These are phyloP conservation scores for Canavalia ensiformis DNA, from an alignment of 306 rosid genomes.

Conservation along the genomic window DNA sequence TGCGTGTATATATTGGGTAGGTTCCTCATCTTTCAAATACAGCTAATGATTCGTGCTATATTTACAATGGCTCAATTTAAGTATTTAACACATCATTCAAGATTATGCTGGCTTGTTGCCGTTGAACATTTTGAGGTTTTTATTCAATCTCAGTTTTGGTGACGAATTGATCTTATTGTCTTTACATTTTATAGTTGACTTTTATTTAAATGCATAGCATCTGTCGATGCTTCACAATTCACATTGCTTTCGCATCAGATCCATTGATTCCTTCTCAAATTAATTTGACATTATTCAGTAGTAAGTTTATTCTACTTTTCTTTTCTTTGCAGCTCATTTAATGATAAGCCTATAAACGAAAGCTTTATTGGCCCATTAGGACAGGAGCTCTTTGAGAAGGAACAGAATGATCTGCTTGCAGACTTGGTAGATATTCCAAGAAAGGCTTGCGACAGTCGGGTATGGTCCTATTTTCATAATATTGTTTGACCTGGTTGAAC, in stretches of 20 bases:
- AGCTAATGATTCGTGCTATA: constrained; percentile 6
- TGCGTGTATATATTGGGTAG: constrained; percentile 92
- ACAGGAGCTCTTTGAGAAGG: constrained; percentile 81
- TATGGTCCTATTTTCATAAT: constrained; percentile 49
- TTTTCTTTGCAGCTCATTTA: constrained; percentile 71
- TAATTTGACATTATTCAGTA: constrained; percentile 31
- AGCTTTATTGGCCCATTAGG: constrained; percentile 77
- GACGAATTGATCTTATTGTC: constrained; percentile 1
- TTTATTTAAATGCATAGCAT: constrained; percentile 19
- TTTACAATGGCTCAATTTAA: constrained; percentile 14
- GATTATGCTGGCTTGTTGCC: neutral
- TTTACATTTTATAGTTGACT: constrained; percentile 1
- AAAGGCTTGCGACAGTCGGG: constrained; percentile 94
- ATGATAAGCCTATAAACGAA: constrained; percentile 81
- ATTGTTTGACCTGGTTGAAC: neutral
- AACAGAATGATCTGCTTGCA: constrained; percentile 84
- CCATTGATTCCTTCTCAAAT: neutral
- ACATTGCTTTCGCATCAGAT: constrained; percentile 35
- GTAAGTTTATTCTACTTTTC: constrained; percentile 17
- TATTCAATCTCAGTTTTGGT: constrained; percentile 11
- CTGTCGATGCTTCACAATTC: neutral
- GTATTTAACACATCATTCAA: constrained; percentile 5
- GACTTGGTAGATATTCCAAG: constrained; percentile 93
- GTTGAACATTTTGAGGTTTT: neutral
- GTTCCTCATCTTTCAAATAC: constrained; percentile 44